These are phyloP conservation scores for Macrocybe gigantea DNA, from an alignment of 768 basidiomycete genomes.

Conservation along the genomic window DNA sequence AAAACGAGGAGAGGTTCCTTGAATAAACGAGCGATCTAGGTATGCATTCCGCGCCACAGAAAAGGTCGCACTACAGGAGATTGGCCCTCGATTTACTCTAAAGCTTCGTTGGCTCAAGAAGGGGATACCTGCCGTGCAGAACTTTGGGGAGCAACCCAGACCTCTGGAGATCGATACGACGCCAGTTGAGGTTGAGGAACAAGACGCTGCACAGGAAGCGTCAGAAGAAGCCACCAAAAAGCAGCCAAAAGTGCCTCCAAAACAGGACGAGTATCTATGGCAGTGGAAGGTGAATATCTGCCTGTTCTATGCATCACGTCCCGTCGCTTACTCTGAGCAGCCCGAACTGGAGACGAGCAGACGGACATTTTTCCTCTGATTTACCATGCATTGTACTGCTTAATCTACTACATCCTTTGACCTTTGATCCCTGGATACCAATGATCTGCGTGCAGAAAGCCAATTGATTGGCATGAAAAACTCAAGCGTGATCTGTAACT, in stretches of 20 bases:
- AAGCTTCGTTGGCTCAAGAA: slow-evolving; percentile 88
- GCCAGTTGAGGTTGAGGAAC: slow-evolving; percentile 25
- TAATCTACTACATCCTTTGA: not conserved
- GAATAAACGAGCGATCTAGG: slow-evolving; percentile 29
- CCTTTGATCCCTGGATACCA: not conserved
- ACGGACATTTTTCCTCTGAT: slow-evolving; percentile 83
- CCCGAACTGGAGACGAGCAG: slow-evolving; percentile 91
- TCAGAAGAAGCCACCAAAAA: slow-evolving; percentile 13
- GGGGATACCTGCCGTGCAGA: slow-evolving; percentile 77
- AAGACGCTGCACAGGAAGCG: slow-evolving; percentile 13
- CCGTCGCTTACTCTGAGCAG: slow-evolving; percentile 30
- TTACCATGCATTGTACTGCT: not conserved
- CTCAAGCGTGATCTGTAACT: too few species aligned
- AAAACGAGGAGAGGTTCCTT: not conserved
- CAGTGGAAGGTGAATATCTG: slow-evolving; percentile 72
- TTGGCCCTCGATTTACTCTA: slow-evolving; percentile 94
- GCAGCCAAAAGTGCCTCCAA: slow-evolving; percentile 46
- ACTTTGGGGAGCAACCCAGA: slow-evolving; percentile 57
- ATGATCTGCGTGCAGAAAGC: too few species aligned
- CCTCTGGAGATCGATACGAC: slow-evolving; percentile 49
- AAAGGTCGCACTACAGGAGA: slow-evolving; percentile 92
- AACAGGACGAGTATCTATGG: slow-evolving; percentile 80
- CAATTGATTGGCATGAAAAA: too few species aligned
- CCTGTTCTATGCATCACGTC: not conserved
- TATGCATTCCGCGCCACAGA: slow-evolving; percentile 91